Evolutionary conservation across 2,329 filamentous ascomycete species (phyloP), one percentile per base, ranked within the genome.

Genomic region (Ceratocystis harringtonii): DNA sequence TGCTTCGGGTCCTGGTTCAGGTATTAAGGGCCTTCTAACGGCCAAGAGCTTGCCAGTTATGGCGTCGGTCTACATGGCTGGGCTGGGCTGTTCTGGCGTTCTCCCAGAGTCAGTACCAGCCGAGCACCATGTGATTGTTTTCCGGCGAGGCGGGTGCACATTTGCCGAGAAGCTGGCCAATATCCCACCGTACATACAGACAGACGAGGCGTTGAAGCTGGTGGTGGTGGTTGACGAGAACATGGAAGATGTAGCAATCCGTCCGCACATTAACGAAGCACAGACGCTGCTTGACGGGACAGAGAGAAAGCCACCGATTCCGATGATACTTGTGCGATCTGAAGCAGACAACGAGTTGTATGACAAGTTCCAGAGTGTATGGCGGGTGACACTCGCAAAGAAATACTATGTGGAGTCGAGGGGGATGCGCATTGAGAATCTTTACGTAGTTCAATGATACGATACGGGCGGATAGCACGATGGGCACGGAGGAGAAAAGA

Each of bases 141-240:
- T 97, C 70, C 85, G 83, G 32, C 85, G 94, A 5, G 92, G 94
- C 48, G 85, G 84, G 0, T 99, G 94, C 76, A 87, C 82, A 28
- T 97, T 97, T 74, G 86, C 83, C 44, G 77, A 87, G 32, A 99
- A 99, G 74, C 77, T 97, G 0, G 80, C 81, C 63, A 92, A 90
- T 69, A 91, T 97, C n/a, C 91, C 92, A 0, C 82, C 84, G 8
- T 92, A 86, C 72, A 79, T 84, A 1, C 45, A 45, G 12, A 85
- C 88, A 0, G 78, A 78, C 0, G 73, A 75, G 2, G 80, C 85
- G 0, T 77, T 97, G 19, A 89, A 95, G 73, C 81, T 97, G 2
- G 90, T 97, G 32, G 77, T 97, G 55, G 76, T 96, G 0, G 83
- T 96, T 3, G 75, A 77, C 67, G 74, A 76, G 61, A 71, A 73